phyloP scores from a whole-genome alignment of 1,284 basidiomycete genomes.

The Puccinia polysora region DNA sequence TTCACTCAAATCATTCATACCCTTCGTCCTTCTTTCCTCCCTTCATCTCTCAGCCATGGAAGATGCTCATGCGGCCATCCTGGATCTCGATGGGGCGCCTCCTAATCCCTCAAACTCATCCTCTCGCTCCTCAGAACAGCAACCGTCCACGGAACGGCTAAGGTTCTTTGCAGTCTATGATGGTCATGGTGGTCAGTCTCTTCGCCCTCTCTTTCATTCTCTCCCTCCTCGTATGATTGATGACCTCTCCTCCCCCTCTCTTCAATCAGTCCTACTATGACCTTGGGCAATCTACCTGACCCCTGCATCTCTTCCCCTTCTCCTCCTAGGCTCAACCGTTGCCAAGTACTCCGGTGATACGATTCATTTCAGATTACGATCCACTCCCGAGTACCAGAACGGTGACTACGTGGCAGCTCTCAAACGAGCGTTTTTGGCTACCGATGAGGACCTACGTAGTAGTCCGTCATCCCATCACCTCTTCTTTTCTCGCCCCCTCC shows the following conservation, averaged over 20 bases:
- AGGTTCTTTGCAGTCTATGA: constrained; percentile 95
- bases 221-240: not conserved
- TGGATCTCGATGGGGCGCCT: constrained; percentile 56
- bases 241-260: no score
- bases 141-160: constrained; percentile 46
- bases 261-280: not conserved
- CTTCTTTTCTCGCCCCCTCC: not conserved
- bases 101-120: constrained; percentile 48
- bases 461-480: constrained; percentile 58
- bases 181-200: constrained; percentile 84
- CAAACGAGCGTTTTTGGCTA: constrained; percentile 84
- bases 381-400: constrained; percentile 68
- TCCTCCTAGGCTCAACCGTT: constrained; percentile 68
- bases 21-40: not conserved
- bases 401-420: constrained; percentile 71
- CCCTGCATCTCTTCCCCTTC: not conserved
- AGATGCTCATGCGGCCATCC: constrained; percentile 82
- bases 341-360: constrained; percentile 86
- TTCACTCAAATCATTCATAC: constrained; percentile 9
- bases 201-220: constrained; percentile 10
- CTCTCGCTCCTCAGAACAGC: constrained; percentile 59
- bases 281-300: not conserved
- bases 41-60: constrained; percentile 73
- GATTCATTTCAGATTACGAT: constrained; percentile 73
- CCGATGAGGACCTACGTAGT: constrained; percentile 85